Evolutionary conservation across 2,329 filamentous ascomycete species (phyloP), one percentile per base, ranked within the genome.

Genomic region (Sphaerulina populicola): DNA sequence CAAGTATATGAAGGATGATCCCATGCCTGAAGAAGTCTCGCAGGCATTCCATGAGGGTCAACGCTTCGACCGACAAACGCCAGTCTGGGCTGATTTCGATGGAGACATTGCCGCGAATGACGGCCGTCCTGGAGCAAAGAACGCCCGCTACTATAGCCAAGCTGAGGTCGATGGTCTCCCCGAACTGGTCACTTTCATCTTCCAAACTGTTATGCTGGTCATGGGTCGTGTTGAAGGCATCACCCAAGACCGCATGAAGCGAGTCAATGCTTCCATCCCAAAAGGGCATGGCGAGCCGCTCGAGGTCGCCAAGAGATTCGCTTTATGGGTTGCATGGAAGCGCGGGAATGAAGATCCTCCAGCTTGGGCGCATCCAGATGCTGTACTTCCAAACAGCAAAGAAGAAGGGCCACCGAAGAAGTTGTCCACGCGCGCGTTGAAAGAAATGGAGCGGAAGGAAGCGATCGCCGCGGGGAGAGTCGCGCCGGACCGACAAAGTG

Each of bases 311-410:
- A 75, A 76, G 58, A 75, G 68, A 12, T 83, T 85, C 57, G 81
- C 79, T 4, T 71, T 82, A 51, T 85, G 81, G 81, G 75, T 78
- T 51, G 78, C 81, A 2, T 84, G 81, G 81, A 84, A 85, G 64
- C 76, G 78, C 49, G 81, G 81, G 9, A 82, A 83, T 60, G 79
- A 82, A 56, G 70, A 70, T 51, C 77, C 81, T 43, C 79, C 80
- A 29, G 71, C 75, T 40, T 85, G 81, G 81, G 80, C 80, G 37
- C 72, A 77, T 49, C 77, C 77, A 1, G 78, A 81, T 57, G 73
- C 73, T 41, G 71, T 75, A 12, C 70, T 79, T 40, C 74, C 74
- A 41, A 76, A 72, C 59, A 72, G 72, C 52, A 69, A 75, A 48
- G 74, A 72, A 44, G 68, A 72, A 35, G 62, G 65, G 10, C 74